These are phyloP conservation scores for Gynostemma pentaphyllum DNA, from an alignment of 306 rosid genomes.

Conservation along the genomic window DNA sequence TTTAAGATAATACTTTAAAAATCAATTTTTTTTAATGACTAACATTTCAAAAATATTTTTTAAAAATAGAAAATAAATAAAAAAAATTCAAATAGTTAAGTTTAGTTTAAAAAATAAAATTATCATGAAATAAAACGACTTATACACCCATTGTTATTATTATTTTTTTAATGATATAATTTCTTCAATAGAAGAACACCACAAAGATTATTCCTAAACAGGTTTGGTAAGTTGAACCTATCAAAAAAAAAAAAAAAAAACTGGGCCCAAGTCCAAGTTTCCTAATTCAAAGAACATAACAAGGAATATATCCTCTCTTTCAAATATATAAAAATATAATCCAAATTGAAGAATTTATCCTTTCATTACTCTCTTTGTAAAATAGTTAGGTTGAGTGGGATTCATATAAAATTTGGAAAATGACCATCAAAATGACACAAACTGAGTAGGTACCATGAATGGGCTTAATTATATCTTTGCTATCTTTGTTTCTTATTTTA, in stretches of 20 bases:
- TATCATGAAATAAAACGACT: too few species aligned
- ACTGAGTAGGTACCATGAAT: background rate
- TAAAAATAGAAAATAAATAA: too few species aligned
- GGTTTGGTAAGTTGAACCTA: conserved; percentile 3
- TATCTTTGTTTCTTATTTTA: background rate
- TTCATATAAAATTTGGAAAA: background rate
- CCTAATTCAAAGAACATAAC: conserved; percentile 10
- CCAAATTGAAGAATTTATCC: background rate
- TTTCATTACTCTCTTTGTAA: background rate
- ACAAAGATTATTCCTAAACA: too few species aligned
- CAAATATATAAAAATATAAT: too few species aligned
- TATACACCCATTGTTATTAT: too few species aligned
- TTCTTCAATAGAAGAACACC: too few species aligned
- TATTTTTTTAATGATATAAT: too few species aligned
- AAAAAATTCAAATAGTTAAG: too few species aligned
- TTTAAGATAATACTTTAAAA: too few species aligned
- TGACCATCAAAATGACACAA: background rate
- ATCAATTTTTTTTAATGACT: too few species aligned
- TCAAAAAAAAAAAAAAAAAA: background rate
- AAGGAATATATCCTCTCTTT: background rate
- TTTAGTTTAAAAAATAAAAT: too few species aligned
- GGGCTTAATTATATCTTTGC: background rate
- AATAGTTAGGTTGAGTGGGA: background rate
- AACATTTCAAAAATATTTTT: too few species aligned
- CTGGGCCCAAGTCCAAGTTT: background rate